phyloP scores from a whole-genome alignment of 257 asterid genomes.

The Plantago elongata region DNA sequence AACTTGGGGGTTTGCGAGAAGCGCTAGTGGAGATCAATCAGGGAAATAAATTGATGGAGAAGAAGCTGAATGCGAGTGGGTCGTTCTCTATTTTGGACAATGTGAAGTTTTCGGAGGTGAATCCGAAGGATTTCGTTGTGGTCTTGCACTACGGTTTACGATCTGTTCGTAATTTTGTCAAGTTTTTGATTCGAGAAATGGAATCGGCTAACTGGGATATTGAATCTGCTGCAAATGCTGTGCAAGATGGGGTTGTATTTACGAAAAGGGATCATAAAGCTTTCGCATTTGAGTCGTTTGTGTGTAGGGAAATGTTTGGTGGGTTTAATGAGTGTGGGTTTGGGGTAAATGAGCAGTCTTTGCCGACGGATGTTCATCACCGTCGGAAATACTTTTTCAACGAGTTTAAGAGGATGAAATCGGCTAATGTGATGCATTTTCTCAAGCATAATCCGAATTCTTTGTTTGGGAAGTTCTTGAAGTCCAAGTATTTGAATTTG shows the following conservation, averaged over 20 bases:
- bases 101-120: constrained; percentile 42
- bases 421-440: constrained; percentile 40
- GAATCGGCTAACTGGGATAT: constrained; percentile 79
- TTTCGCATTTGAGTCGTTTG: constrained; percentile 78
- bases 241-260: constrained; percentile 48
- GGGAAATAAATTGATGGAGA: constrained; percentile 51
- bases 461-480: constrained; percentile 57
- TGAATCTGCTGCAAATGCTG: constrained; percentile 65
- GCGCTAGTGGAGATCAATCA: constrained; percentile 27
- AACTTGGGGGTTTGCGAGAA: constrained; percentile 23
- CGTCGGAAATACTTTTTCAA: constrained; percentile 52
- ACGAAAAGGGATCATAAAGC: constrained; percentile 44
- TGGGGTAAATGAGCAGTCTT: constrained; percentile 22
- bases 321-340: constrained; percentile 52
- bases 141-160: constrained; percentile 61
- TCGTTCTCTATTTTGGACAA: constrained; percentile 67
- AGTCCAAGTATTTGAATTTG: constrained; percentile 61
- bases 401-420: constrained; percentile 50
- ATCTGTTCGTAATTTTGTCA: constrained; percentile 67
- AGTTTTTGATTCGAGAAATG: constrained; percentile 66
- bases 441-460: constrained; percentile 57
- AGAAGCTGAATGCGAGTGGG: constrained; percentile 71
- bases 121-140: constrained; percentile 54
- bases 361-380: constrained; percentile 21
- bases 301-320: constrained; percentile 63